Evolutionary conservation across 441 rosid species (phyloP), one percentile per base, ranked within the genome.

Genomic region (Bruguiera hainesii): DNA sequence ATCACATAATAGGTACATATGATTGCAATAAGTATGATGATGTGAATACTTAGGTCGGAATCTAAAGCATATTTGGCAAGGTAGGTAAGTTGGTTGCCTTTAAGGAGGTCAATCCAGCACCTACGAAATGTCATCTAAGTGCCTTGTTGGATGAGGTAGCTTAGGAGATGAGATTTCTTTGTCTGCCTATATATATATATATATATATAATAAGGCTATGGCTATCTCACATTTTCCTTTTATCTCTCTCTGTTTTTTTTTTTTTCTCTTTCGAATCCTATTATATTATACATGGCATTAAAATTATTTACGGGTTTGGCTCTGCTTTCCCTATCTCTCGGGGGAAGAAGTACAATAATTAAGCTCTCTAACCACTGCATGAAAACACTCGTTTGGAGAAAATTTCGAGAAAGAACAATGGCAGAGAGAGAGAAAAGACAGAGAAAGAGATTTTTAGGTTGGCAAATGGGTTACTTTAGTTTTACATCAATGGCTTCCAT

Each of bases 51-150:
- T 78, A 76, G 85, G 84, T 83, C 69, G 62, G 84, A 78, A 77
- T 74, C 59, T 63, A 52, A 13, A 57, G 70, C 56, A 61, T 48
- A 78, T 62, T 76, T 76, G 75, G 80, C 75, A 74, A 71, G 85
- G 83, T 83, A 68, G 87, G 83, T 83, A 60, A 79, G 73, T 79
- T 77, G 70, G 83, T 80, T 83, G 83, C 72, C 72, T 71, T 68
- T 63, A 53, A 33, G 64, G 64, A 70, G 74, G 81, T 78, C 83
- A 80, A 76, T 48, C 64, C 1, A 69, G 51, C 60, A 80, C 84
- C 87, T 80, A 75, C 80, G 64, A 55, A 65, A 66, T 63, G 50
- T 65, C 69, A 60, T 67, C 48, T 3, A 19, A 60, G 62, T 48
- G 73, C 68, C 64, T 59, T 67, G 61, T 61, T 48, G 37, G 60